Conservation (phyloP, 768 basidiomycete species). For the Xanthoconium stramineum region DNA sequence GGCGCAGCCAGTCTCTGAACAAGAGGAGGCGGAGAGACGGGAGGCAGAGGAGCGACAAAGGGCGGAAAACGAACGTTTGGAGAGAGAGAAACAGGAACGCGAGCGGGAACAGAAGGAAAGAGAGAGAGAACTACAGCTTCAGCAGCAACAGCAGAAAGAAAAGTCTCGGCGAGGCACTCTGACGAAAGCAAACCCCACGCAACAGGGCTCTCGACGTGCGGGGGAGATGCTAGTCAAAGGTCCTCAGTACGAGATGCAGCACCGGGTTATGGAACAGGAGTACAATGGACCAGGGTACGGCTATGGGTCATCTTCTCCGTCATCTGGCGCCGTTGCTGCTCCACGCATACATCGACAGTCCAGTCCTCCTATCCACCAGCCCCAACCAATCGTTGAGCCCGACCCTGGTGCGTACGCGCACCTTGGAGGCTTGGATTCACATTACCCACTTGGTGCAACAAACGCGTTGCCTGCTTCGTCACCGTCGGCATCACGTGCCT, state of each 20-base stretch:
- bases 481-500: slow-evolving; percentile 21
- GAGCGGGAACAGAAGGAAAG: slow-evolving; percentile 47
- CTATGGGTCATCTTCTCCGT: slow-evolving; percentile 25
- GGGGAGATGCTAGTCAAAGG: slow-evolving; percentile 87
- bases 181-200: slow-evolving; percentile 58
- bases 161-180: slow-evolving; percentile 49
- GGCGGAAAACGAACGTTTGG: slow-evolving; percentile 41
- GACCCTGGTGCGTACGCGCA: slow-evolving; percentile 28
- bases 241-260: slow-evolving; percentile 93
- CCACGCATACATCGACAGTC: slow-evolving; percentile 26
- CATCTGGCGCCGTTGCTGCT: slow-evolving; percentile 20
- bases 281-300: slow-evolving; percentile 44
- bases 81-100: slow-evolving; percentile 55
- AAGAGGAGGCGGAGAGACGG: slow-evolving; percentile 36
- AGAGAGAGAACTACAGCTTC: slow-evolving; percentile 30
- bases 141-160: slow-evolving; percentile 41
- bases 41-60: slow-evolving; percentile 40
- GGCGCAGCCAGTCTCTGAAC: slow-evolving; percentile 31
- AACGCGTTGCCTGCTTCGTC: slow-evolving; percentile 22
- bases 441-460: slow-evolving; percentile 57
- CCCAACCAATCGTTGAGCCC: slow-evolving; percentile 28
- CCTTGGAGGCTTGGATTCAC: slow-evolving; percentile 32
- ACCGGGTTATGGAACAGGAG: slow-evolving; percentile 89
- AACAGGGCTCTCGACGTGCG: slow-evolving; percentile 51
- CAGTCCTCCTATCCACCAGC: slow-evolving; percentile 26